Percentiles rank a stretch among this genome's conserved stretches.
Conservation (phyloP, 177 flowering plant genomes). For the Vitis hybrid region DNA sequence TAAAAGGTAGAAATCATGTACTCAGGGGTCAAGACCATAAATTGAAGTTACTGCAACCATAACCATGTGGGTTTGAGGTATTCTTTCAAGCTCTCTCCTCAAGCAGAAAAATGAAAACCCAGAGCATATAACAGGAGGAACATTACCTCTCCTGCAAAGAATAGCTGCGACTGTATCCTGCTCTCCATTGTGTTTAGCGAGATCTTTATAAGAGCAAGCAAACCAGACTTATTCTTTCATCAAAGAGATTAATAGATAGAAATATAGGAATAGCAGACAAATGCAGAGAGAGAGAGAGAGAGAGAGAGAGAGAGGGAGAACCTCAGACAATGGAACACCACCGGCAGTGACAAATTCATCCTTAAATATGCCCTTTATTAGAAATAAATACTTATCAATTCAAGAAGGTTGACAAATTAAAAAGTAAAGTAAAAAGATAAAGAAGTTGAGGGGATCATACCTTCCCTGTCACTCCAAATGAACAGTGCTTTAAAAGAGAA, state of each 20-base stretch:
- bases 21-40: background rate
- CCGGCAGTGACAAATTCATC: conserved; percentile 99
- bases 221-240: background rate
- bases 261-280: background rate
- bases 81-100: background rate
- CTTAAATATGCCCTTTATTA: conserved; percentile 82
- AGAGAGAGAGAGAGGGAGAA: conserved; percentile 29
- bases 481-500: conserved; percentile 65
- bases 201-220: conserved; percentile 45
- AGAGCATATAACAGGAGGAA: background rate
- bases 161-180: conserved; percentile 53
- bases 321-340: conserved; percentile 94
- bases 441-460: conserved; percentile 25
- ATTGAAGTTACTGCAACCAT: background rate
- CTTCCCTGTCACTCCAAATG: conserved; percentile 74
- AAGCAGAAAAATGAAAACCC: background rate
- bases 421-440: background rate
- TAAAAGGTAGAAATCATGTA: background rate
- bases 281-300: conserved; percentile 1
- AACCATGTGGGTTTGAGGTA: background rate
- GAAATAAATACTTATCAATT: background rate
- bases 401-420: background rate
- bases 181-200: conserved; percentile 86
- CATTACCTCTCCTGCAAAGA: conserved; percentile 94
- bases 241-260: background rate